Evolutionary conservation across 2,329 filamentous ascomycete genomes (phyloP).

Genomic region (Clonostachys sp.): DNA sequence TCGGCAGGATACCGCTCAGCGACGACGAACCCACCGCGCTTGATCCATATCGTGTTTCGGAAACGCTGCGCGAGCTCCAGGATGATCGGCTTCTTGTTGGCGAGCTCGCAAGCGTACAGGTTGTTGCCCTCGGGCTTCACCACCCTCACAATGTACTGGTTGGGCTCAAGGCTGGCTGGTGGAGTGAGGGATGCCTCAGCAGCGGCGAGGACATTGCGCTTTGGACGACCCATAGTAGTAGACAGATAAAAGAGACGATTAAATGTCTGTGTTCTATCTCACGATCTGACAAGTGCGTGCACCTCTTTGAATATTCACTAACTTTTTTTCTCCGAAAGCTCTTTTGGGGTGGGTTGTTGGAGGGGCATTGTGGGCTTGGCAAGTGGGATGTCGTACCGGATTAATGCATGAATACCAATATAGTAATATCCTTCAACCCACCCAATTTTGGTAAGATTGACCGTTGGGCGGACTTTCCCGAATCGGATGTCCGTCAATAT

Average conservation of each 20-base stretch:
- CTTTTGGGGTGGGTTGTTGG: no score
- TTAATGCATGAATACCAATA: slow-evolving; percentile 4
- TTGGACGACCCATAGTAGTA: slow-evolving; percentile 36
- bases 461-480: no score
- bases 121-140: slow-evolving; percentile 84
- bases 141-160: slow-evolving; percentile 70
- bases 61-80: slow-evolving; percentile 83
- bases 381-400: not conserved
- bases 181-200: slow-evolving; percentile 65
- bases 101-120: slow-evolving; percentile 74
- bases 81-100: slow-evolving; percentile 60
- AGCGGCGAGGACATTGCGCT: slow-evolving; percentile 72
- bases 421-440: not conserved
- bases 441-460: no score
- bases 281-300: no score
- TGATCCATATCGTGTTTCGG: slow-evolving; percentile 91
- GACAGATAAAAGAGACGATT: not conserved
- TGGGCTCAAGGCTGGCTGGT: slow-evolving; percentile 52
- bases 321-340: no score
- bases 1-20: slow-evolving; percentile 64
- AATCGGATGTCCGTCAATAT: no score
- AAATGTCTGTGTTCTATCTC: not conserved
- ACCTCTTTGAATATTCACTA: no score
- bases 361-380: not conserved
- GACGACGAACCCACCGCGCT: slow-evolving; percentile 81